A percentile compares a stretch with the other conserved stretches of the same genome.
These are phyloP conservation scores for Fusarium sp. DNA, from an alignment of 2,329 filamentous ascomycete species.

Conservation along the genomic window DNA sequence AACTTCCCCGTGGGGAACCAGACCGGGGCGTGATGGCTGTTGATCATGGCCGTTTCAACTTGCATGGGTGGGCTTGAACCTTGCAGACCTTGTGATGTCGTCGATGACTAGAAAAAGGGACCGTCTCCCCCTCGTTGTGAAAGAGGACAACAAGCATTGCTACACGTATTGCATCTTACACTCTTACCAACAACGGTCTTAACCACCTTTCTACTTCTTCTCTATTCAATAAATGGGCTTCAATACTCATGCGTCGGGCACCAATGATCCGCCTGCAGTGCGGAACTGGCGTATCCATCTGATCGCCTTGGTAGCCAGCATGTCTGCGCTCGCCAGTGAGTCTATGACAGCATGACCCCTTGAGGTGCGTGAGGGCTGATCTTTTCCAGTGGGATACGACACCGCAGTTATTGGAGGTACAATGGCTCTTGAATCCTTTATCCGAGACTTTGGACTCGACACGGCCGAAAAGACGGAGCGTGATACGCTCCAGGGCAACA, in stretches of 20 bases:
- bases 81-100: not conserved
- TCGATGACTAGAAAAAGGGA: conserved; percentile 18
- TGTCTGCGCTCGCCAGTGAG: conserved; percentile 51
- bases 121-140: not conserved
- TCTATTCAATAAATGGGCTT: conserved; percentile 39
- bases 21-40: conserved; percentile 14
- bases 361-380: not conserved
- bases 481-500: conserved; percentile 53
- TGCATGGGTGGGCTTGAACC: not conserved
- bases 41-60: conserved; percentile 17
- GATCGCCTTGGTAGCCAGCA: conserved; percentile 48
- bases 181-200: not conserved
- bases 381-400: conserved; percentile 49
- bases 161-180: conserved; percentile 8
- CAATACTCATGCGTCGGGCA: conserved; percentile 54
- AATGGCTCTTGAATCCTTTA: conserved; percentile 53
- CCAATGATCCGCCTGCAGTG: conserved; percentile 49
- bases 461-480: conserved; percentile 38
- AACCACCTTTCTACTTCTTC: not conserved
- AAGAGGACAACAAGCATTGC: not conserved
- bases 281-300: conserved; percentile 51
- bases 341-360: not conserved
- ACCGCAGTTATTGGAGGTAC: conserved; percentile 55
- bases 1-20: conserved; percentile 38
- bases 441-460: conserved; percentile 50